Percentiles rank a stretch among this genome's conserved stretches.
Conservation (phyloP, 2,329 filamentous ascomycete species). For the Fusarium ambrosium region DNA sequence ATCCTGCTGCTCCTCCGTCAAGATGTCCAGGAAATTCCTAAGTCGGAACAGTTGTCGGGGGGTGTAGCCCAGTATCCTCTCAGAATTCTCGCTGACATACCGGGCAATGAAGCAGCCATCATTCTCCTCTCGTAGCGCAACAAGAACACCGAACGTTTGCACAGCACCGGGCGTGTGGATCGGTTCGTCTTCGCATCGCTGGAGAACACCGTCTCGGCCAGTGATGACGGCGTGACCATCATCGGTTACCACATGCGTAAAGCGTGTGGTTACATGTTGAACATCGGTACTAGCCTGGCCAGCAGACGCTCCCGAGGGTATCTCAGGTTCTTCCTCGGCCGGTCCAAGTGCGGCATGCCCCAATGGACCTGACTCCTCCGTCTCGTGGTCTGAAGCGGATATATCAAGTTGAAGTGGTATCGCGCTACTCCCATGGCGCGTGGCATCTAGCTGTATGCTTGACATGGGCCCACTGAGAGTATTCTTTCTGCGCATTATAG, state of each 20-base stretch:
- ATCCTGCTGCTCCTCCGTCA: constrained; percentile 86
- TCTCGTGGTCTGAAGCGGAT: constrained; percentile 50
- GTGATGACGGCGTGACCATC: constrained; percentile 88
- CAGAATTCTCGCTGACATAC: constrained; percentile 85
- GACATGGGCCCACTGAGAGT: constrained; percentile 57
- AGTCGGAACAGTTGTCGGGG: constrained; percentile 82
- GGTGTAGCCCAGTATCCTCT: constrained; percentile 79
- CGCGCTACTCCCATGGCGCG: constrained; percentile 52
- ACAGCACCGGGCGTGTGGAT: constrained; percentile 88
- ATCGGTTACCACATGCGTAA: constrained; percentile 81
- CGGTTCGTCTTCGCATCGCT: constrained; percentile 90
- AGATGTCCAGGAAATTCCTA: constrained; percentile 83
- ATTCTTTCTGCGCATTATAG: constrained; percentile 50
- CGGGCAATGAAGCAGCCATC: constrained; percentile 78
- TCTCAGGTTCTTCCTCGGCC: constrained; percentile 19
- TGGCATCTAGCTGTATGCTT: constrained; percentile 61
- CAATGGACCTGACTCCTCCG: constrained; percentile 46
- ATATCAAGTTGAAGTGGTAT: constrained; percentile 53
- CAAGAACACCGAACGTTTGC: constrained; percentile 82
- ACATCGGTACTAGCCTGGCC: constrained; percentile 52
- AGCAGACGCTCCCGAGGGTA: constrained; percentile 35
- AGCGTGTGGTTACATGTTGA: constrained; percentile 75
- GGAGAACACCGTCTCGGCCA: constrained; percentile 78
- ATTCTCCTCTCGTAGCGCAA: constrained; percentile 79
- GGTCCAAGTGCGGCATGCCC: background rate